phyloP scores from a whole-genome alignment of 2,329 filamentous ascomycete genomes.

The Cladosporium sp. region DNA sequence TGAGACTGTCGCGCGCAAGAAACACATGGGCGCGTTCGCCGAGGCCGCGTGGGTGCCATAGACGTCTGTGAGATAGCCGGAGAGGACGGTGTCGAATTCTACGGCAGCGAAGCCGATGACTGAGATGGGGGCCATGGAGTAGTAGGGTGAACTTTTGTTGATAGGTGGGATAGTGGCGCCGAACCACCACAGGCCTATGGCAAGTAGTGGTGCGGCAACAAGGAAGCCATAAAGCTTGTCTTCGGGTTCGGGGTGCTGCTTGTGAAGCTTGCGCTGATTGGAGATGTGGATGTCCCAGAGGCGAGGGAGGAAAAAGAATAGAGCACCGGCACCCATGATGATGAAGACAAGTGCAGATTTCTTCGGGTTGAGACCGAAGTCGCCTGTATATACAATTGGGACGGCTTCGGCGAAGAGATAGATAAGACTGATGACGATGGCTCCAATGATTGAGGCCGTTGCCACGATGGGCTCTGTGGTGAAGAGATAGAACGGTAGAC shows the following conservation, averaged over 20 bases:
- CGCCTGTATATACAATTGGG: conserved; percentile 34
- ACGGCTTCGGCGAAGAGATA: conserved; percentile 48
- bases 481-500: conserved; percentile 41
- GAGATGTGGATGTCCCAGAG: conserved; percentile 38
- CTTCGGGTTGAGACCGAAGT: conserved; percentile 29
- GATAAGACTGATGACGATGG: conserved; percentile 43
- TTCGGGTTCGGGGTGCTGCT: conserved; percentile 35
- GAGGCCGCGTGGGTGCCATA: conserved; percentile 44
- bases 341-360: conserved; percentile 52
- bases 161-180: conserved; percentile 46
- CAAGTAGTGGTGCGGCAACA: conserved; percentile 42
- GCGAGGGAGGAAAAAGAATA: conserved; percentile 40
- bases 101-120: conserved; percentile 47
- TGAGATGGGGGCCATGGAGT: conserved; percentile 29
- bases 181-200: conserved; percentile 44
- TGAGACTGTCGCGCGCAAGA: conserved; percentile 37
- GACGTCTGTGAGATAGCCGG: conserved; percentile 43
- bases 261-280: conserved; percentile 21
- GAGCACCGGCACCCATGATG: conserved; percentile 56
- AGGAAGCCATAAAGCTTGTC: conserved; percentile 47
- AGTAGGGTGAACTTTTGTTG: conserved; percentile 21
- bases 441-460: conserved; percentile 40
- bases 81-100: conserved; percentile 41
- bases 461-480: conserved; percentile 47
- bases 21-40: conserved; percentile 40